Evolutionary conservation across 2,329 filamentous ascomycete species (phyloP).

Genomic region (Falciphora oryzae): DNA sequence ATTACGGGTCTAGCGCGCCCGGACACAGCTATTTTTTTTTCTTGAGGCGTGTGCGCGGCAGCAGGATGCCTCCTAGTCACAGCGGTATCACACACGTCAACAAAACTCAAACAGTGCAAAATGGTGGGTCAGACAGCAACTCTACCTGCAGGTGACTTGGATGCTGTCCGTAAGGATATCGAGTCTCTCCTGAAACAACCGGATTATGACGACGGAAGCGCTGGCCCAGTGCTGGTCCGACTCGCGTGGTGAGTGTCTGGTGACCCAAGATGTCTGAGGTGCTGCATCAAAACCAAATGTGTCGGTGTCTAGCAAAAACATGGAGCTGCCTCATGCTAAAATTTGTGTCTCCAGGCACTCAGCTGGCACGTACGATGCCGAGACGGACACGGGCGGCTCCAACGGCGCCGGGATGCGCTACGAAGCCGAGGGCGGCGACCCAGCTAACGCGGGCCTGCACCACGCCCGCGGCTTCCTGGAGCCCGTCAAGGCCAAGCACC

Average conservation of each 20-base stretch:
- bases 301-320: conserved; percentile 10
- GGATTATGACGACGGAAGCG: conserved; percentile 59
- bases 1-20: too few species aligned
- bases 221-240: conserved; percentile 57
- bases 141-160: conserved; percentile 49
- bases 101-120: too few species aligned
- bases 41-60: too few species aligned
- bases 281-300: not conserved
- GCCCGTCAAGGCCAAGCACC: conserved; percentile 50
- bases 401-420: conserved; percentile 64
- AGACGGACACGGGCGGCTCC: conserved; percentile 55
- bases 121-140: too few species aligned
- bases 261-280: not conserved
- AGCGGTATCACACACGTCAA: too few species aligned
- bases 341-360: conserved; percentile 40
- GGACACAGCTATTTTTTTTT: not conserved
- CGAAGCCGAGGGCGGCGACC: conserved; percentile 57
- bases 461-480: conserved; percentile 60
- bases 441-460: conserved; percentile 59
- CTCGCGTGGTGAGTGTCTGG: conserved; percentile 50
- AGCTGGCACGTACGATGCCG: conserved; percentile 55
- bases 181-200: conserved; percentile 50
- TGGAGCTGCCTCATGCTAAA: not conserved
- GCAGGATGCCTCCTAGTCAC: not conserved
- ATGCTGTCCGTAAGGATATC: conserved; percentile 50